Base-by-base conservation (phyloP, 2,329 filamentous ascomycete species). In the Hymenoscyphus repandus region DNA sequence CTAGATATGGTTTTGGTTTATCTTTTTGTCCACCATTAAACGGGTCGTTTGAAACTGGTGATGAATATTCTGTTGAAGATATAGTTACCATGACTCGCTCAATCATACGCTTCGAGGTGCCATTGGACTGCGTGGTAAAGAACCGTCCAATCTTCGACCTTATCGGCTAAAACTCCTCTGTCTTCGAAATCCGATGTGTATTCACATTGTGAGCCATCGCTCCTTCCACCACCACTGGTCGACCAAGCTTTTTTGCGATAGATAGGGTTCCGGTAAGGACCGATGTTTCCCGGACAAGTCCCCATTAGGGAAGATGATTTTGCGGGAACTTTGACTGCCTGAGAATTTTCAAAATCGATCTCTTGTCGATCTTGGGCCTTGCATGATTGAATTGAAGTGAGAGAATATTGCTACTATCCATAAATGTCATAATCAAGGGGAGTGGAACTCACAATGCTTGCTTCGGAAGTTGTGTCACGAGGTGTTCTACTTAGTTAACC, bases 401-500 rank as follows among this genome's bases (percentile, higher is more conserved):
- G 31, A 33, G 17, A 10, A 13, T 3, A 18, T 7, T 22, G 33
- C n/a, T 6, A 7, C 10, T 4, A 33, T 34, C 13, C 11, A 34
- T 17, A 11, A 17, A n/a, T 11, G 20, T 6, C 50, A 13, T 11
- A 27, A 27, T 27, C 22, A 27, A 27, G 7, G 22, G 7, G 22
- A 4, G 7, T 4, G 7, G 15, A 41, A 57, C 62, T 42, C 55
- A 64, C 63, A 32, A 59, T 51, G 18, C 58, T 50, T 20, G 59
- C 58, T 15, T 60, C 59, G 37, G 15, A 12, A 20, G 31, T 39
- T 36, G 53, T 58, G 10, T 49, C 58, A 5, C 38, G 11, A 40
- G 18, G 10, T 11, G 53, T 50, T 36, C 62, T 56, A 44, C 55
- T 58, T 6, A 62, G 50, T 61, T 58, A 63, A 33, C 55, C 59